phyloP scores from a whole-genome alignment of 805 yeast genomes.

The Sungouiella thailandica region DNA sequence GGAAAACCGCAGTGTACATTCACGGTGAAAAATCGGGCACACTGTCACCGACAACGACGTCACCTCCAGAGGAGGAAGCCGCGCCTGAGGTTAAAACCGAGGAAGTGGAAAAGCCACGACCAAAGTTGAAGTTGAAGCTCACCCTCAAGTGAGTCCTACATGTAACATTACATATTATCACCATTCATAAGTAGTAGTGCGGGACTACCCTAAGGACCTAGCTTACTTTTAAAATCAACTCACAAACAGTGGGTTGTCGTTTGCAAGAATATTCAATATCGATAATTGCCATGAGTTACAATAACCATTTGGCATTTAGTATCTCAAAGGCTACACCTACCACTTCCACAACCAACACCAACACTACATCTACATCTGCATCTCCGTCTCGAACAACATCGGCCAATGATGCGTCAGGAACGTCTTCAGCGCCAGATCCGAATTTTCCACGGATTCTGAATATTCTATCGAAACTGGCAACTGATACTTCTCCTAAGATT shows the following conservation, averaged over 20 bases:
- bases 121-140: slow-evolving; percentile 11
- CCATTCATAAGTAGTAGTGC: no score
- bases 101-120: slow-evolving; percentile 4
- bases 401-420: no score
- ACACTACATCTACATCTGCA: slow-evolving; percentile 18
- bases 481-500: slow-evolving; percentile 5
- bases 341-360: slow-evolving; percentile 36
- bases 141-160: slow-evolving; percentile 3
- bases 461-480: no score
- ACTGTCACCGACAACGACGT: no score
- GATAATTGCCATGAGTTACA: slow-evolving; percentile 29
- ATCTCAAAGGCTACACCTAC: slow-evolving; percentile 37
- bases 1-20: slow-evolving; percentile 25
- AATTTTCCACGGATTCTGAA: no score
- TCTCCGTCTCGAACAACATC: no score
- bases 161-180: no score
- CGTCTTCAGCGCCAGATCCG: no score
- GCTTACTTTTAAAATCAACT: no score
- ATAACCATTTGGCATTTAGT: slow-evolving; percentile 28
- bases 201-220: no score
- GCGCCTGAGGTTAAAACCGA: background rate
- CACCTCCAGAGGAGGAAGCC: background rate
- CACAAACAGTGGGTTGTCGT: no score
- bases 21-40: slow-evolving; percentile 14
- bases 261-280: no score